Base-by-base conservation (phyloP, 176 grass and related monocot genomes). In the Cymbopogon citratus region DNA sequence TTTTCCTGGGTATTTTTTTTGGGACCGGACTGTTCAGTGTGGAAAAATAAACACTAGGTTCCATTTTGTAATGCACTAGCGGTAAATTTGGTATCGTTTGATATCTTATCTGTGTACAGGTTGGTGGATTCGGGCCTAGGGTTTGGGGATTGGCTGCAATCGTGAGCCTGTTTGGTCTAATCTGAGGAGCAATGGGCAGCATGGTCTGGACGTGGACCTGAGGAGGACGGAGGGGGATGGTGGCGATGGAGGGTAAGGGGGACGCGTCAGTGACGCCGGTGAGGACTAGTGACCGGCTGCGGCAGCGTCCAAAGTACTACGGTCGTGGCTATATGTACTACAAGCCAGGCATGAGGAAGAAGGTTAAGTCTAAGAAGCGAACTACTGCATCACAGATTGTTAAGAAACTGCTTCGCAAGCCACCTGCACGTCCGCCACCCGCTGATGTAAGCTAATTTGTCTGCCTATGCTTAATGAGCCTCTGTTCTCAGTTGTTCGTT, bases 341-440 rank as follows among this genome's bases (percentile, higher is more conserved):
- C 65, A 83, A 95, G 11, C 86, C 90, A 56, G 43, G 56, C 33
- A 91, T 99, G 71, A 88, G 85, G 78, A 99, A 96, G 88, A 99
- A 93, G 86, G 81, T 96, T 16, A 95, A 95, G 59, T 79, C 94
- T 2, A 99, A 96, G 88, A 99, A 85, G 89, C 91, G 93, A 74
- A 88, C 93, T 13, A 80, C 97, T 14, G 93, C 97, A 18, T 90
- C 92, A 13, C 91, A 95, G 85, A 99, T 99, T 78, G 97, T 85
- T 43, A 99, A 99, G 81, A 99, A 96, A 87, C 64, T 99, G 29
- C 91, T 99, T 71, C 84, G 87, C 48, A 96, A 87, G 40, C 66
- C 87, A 31, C 66, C 85, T 57, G 75, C 79, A 11, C 75, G 86
- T 56, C 71, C 80, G 12, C 80, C 93, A 7, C 89, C 93, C 1